Evolutionary conservation across 192 early-diverging fungal species (phyloP), one percentile per base, ranked within the genome.

Genomic region (Glomus cerebriforme): DNA sequence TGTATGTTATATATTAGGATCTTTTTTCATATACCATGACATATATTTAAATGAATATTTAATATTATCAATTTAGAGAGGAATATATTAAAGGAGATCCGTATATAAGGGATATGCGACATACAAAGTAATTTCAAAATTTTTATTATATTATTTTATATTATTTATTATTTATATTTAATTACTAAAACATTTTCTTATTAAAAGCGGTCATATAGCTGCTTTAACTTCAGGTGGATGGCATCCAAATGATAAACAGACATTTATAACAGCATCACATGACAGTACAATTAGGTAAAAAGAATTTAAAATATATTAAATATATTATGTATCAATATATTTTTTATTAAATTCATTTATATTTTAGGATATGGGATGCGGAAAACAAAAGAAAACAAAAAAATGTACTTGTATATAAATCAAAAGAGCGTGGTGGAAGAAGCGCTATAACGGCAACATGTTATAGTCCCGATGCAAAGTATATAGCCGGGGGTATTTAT

Each of bases 81-180:
- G 93, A 96, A 77, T 96, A 89, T 68, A 85, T 89, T 73, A 96
- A 96, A 77, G 97, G 97, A 34, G 97, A 99, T 81, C 93, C 94
- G 75, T 99, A 99, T 80, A 91, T 99, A 45, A 87, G 92, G 13
- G 97, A 99, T 80, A 86, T 94, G 84, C 87, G 95, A 22, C 81
- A 93, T 47, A 96, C 95, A 47, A 89, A 82, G 77, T 90, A 78
- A 32, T 24, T 37, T 68, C 6, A 32, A 12, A 8, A 35, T 31
- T 32, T 31, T 65, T 7, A 31, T 31, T 65, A n/a, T n/a, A n/a
- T n/a, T n/a, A n/a, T n/a, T n/a, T n/a, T n/a, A n/a, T n/a, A n/a
- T n/a, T n/a, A n/a, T n/a, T n/a, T n/a, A n/a, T n/a, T n/a, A n/a
- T 32, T 15, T 8, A 29, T 34, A 8, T 15, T 12, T 65, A 32